phyloP scores from a whole-genome alignment of 352 stramenopile genomes.

The Thraustochytrium sp. region DNA sequence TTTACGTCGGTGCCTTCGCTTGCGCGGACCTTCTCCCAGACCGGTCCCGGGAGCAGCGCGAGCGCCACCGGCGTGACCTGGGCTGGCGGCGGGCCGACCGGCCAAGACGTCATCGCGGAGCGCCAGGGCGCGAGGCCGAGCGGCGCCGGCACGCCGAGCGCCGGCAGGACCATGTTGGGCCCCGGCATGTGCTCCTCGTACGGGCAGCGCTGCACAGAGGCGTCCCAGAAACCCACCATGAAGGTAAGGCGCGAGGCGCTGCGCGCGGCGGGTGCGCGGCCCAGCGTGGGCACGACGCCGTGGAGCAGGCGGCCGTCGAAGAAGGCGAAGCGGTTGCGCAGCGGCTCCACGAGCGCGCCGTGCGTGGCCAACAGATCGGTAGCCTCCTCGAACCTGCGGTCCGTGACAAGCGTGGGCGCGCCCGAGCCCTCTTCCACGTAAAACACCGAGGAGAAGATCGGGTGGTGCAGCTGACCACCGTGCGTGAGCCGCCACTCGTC shows the following conservation, averaged over 20 bases:
- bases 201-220: conserved; percentile 34
- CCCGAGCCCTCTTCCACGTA: conserved; percentile 50
- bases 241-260: conserved; percentile 50
- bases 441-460: conserved; percentile 51
- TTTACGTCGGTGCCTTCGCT: no score
- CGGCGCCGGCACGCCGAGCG: background rate
- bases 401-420: conserved; percentile 52
- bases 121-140: no score
- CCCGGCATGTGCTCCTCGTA: conserved; percentile 23
- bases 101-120: background rate
- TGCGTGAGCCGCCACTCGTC: conserved; percentile 49
- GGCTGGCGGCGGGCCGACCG: no score
- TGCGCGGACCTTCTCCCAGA: no score
- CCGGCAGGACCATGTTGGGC: conserved; percentile 2
- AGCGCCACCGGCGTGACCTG: no score
- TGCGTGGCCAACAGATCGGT: conserved; percentile 37
- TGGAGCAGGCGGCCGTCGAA: conserved; percentile 55
- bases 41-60: no score
- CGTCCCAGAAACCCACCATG: conserved; percentile 56
- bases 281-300: conserved; percentile 51
- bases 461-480: conserved; percentile 49
- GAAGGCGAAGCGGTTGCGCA: conserved; percentile 46
- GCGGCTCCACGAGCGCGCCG: conserved; percentile 53
- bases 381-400: conserved; percentile 48
- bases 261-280: background rate